These are phyloP conservation scores for Albizia julibrissin DNA, from an alignment of 306 rosid species.

Conservation along the genomic window DNA sequence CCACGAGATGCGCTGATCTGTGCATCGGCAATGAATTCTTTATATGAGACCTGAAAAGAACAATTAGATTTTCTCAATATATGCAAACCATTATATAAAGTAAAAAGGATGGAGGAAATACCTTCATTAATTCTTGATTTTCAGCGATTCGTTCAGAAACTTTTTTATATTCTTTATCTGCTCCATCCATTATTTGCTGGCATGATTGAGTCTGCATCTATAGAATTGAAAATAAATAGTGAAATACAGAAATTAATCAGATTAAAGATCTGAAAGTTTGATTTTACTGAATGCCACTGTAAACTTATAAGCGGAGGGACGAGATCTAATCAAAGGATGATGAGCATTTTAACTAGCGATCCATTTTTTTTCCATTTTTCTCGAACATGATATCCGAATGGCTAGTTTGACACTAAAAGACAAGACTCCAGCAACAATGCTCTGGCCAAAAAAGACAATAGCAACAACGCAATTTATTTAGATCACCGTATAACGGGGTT, in stretches of 20 bases:
- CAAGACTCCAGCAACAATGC: neutral
- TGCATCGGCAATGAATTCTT: slow-evolving; percentile 72
- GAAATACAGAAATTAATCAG: slow-evolving; percentile 3
- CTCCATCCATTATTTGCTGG: slow-evolving; percentile 70
- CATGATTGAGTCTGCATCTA: slow-evolving; percentile 82
- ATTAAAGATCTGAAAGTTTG: neutral
- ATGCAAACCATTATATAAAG: slow-evolving; percentile 13
- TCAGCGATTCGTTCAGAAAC: slow-evolving; percentile 62
- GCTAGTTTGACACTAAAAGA: neutral
- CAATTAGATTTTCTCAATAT: neutral
- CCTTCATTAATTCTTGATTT: slow-evolving; percentile 84
- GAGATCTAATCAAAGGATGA: neutral
- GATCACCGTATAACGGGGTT: neutral
- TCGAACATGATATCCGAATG: slow-evolving; percentile 7
- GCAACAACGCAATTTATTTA: neutral
- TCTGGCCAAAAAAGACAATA: neutral
- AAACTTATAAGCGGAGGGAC: neutral
- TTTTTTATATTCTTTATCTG: slow-evolving; percentile 73
- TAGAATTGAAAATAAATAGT: slow-evolving; percentile 19
- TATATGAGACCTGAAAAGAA: slow-evolving; percentile 71
- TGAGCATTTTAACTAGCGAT: neutral
- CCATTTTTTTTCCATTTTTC: slow-evolving; percentile 5
- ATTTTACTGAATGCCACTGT: neutral
- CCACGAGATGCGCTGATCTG: slow-evolving; percentile 75
- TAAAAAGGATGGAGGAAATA: slow-evolving; percentile 25